Evolutionary conservation across 1,284 basidiomycete species (phyloP), one percentile per base, ranked within the genome.

Genomic region (Xanthoconium separans): DNA sequence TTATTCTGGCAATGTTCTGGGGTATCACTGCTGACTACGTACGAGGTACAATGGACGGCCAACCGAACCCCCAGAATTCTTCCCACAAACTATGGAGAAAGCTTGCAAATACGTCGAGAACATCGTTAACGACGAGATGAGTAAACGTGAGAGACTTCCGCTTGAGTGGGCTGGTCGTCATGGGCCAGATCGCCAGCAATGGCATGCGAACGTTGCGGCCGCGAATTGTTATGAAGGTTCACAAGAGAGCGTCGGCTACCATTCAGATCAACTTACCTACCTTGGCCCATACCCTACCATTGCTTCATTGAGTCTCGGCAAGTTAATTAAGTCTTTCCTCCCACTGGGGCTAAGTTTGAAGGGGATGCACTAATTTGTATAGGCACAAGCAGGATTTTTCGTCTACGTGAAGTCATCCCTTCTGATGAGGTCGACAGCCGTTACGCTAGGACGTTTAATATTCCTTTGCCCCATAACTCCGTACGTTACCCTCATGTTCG

Each of bases 271-370:
- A 55, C 67, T 82, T 47, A 89, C 87, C 39, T 89, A 93, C 72
- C 79, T 97, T 12, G 95, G 95, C 2, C 95, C 95, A 6, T 94
- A 89, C 68, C 85, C 92, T 1, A 96, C 95, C 0, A 97, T 98
- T 61, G 95, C 94, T 9, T 95, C 92, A 8, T 72, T 98, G 41
- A 95, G 93, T 58, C 82, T 98, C n/a, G 94, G 94, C 80, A 70
- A 59, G 76, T 69, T 33, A 27, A 42, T 40, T 40, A 8, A 52
- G 56, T 42, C 54, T 44, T 33, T 39, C 36, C 29, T 30, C n/a
- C 8, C 6, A n/a, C n/a, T n/a, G n/a, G 31, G 12, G 6, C 18
- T 22, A 39, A 50, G 31, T 45, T 36, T 43, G 47, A 47, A 50
- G 16, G 27, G 42, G 56, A 61, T n/a, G 30, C 37, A 10, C 53